Evolutionary conservation across 257 asterid genomes (phyloP).

Genomic region (Prunella vulgaris): DNA sequence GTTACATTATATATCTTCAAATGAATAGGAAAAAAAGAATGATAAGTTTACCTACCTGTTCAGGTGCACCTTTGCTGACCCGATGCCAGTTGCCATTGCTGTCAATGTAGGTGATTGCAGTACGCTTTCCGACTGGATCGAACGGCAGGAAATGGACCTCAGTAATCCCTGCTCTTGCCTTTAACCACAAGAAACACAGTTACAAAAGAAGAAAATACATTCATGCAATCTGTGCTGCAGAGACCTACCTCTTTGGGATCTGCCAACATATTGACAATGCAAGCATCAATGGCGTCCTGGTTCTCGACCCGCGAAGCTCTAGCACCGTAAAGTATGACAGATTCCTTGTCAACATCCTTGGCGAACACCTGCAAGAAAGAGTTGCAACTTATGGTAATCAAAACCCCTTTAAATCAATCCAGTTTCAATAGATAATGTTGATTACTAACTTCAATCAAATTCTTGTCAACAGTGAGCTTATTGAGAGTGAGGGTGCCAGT

Average conservation of each 20-base stretch:
- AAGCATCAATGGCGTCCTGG: conserved; percentile 77
- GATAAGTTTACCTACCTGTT: conserved; percentile 30
- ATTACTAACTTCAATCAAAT: conserved; percentile 49
- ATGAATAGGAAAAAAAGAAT: too few species aligned
- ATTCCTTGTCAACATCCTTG: conserved; percentile 40
- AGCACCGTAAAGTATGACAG: conserved; percentile 46
- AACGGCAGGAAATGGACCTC: conserved; percentile 70
- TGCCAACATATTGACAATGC: conserved; percentile 54
- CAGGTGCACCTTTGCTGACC: conserved; percentile 75
- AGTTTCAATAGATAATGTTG: neutral
- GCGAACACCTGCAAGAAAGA: conserved; percentile 32
- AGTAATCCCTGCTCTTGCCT: conserved; percentile 61
- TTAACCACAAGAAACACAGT: neutral
- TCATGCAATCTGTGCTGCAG: too few species aligned
- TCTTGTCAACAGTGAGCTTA: conserved; percentile 69
- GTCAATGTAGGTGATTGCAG: conserved; percentile 60
- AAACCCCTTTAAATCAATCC: neutral
- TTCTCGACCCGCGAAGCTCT: conserved; percentile 73
- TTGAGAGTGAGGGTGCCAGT: conserved; percentile 84
- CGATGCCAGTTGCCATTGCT: conserved; percentile 53
- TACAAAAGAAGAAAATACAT: too few species aligned
- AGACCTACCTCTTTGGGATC: conserved; percentile 44
- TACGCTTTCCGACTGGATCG: conserved; percentile 67
- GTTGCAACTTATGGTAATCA: neutral
- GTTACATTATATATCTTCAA: too few species aligned